Evolutionary conservation across 2,329 filamentous ascomycete genomes (phyloP), one percentile per base, ranked within the genome.

Genomic region (Colletotrichum sp.): DNA sequence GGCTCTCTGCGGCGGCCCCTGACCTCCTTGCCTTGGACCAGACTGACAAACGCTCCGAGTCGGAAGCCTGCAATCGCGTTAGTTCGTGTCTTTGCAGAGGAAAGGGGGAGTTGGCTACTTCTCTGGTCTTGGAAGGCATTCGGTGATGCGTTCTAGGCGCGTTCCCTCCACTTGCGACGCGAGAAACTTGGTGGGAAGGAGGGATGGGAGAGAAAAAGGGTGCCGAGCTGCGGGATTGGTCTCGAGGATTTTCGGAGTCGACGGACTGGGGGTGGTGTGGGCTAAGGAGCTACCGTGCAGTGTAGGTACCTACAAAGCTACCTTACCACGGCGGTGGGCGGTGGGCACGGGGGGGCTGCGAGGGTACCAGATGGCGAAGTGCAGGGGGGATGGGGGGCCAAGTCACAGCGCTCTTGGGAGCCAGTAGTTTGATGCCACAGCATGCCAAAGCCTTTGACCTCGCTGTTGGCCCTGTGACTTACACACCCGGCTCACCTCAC

Each of bases 241-340:
- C 76, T 67, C 69, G 76, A 79, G 79, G 77, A 78, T 77, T 78
- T 77, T 79, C 78, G 79, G 78, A 79, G 77, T 75, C 78, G 71
- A 79, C 71, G 79, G 78, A 72, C 69, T 26, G 32, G 70, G 69
- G 70, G 67, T 32, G 70, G 69, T 68, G 67, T 32, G 69, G 75
- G 79, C 79, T 71, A 74, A 78, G 80, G 79, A 79, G 80, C 72
- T 67, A 69, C 63, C 24, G 36, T 28, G 28, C 63, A 15, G 39
- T 66, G 71, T 12, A 49, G 44, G 44, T 52, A 52, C n/a, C 44
- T 52, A 52, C 59, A 28, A 65, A 74, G 72, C 72, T 75, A 62
- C 67, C 34, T 60, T 60, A 62, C 67, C 52, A 63, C 34, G 30
- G 60, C 72, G 32, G n/a, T 49, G 44, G 44, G 44, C 44, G 44